These are phyloP conservation scores for Prunus davidiana DNA, from an alignment of 306 rosid genomes.

Conservation along the genomic window DNA sequence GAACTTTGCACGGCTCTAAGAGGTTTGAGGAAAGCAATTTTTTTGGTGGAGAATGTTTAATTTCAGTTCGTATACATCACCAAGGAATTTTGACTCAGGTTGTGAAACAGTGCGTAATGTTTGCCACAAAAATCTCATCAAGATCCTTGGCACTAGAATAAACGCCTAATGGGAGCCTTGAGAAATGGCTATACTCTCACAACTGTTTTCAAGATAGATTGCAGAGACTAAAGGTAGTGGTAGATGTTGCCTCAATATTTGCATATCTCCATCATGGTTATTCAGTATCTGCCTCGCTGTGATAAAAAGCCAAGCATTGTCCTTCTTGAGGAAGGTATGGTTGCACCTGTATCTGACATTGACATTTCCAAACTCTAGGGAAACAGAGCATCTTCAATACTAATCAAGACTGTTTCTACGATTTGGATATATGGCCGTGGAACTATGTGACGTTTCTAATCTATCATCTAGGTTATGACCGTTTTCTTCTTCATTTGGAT, in stretches of 20 bases:
- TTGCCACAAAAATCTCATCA: background rate
- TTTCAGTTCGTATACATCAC: background rate
- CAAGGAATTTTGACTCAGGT: background rate
- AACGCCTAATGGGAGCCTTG: background rate
- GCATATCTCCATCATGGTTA: background rate
- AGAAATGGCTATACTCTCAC: background rate
- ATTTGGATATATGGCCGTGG: background rate
- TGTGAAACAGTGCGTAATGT: background rate
- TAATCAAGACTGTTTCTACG: background rate
- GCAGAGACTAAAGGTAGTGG: background rate
- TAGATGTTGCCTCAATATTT: background rate
- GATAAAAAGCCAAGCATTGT: background rate
- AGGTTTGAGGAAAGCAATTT: background rate
- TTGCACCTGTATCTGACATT: background rate
- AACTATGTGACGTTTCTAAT: background rate
- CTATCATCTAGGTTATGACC: background rate
- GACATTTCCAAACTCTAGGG: background rate
- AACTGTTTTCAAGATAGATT: slow-evolving; percentile 1
- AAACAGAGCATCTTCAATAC: background rate
- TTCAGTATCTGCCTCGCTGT: background rate
- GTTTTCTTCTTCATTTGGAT: background rate
- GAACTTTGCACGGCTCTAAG: background rate
- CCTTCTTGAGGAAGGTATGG: background rate
- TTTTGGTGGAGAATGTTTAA: background rate
- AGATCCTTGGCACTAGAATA: background rate